These are phyloP conservation scores for Linnemannia hyalina DNA, from an alignment of 192 early-diverging fungal genomes.

Conservation along the genomic window DNA sequence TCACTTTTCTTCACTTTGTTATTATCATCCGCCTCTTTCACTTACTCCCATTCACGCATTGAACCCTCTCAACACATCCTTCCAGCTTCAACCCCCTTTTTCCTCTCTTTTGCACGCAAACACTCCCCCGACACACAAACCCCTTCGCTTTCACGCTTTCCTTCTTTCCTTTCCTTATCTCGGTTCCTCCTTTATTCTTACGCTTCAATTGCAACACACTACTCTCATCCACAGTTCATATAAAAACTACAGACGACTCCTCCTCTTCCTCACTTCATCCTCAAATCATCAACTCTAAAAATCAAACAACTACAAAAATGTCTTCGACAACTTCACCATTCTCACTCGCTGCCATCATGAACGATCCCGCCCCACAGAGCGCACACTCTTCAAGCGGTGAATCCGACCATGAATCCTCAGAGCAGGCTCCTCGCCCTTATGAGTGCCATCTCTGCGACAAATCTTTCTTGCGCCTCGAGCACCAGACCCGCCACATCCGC, in stretches of 20 bases:
- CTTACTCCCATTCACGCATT: background rate
- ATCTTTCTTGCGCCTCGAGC: slow-evolving; percentile 82
- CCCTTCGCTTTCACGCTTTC: background rate
- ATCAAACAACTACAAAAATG: slow-evolving; percentile 11
- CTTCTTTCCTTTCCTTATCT: slow-evolving; percentile 24
- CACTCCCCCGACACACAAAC: background rate
- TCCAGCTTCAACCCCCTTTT: slow-evolving; percentile 1
- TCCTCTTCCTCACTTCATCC: slow-evolving; percentile 2
- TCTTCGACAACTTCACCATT: slow-evolving; percentile 39
- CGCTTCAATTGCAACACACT: background rate
- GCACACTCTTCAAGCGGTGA: slow-evolving; percentile 23
- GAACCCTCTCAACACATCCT: background rate
- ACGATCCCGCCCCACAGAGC: slow-evolving; percentile 33
- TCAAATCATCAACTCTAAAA: background rate
- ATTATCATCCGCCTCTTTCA: background rate
- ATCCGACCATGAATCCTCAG: slow-evolving; percentile 40
- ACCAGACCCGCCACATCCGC: slow-evolving; percentile 85
- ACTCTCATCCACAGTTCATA: background rate
- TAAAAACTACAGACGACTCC: background rate
- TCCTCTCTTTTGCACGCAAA: background rate
- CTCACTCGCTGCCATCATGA: slow-evolving; percentile 55
- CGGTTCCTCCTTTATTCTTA: slow-evolving; percentile 2
- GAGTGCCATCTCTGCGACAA: slow-evolving; percentile 81
- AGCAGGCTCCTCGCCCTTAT: slow-evolving; percentile 70
- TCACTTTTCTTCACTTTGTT: background rate